Percentiles rank a stretch among this genome's conserved stretches.
These are phyloP conservation scores for Erythrophleum fordii DNA, from an alignment of 306 rosid genomes.

Conservation along the genomic window DNA sequence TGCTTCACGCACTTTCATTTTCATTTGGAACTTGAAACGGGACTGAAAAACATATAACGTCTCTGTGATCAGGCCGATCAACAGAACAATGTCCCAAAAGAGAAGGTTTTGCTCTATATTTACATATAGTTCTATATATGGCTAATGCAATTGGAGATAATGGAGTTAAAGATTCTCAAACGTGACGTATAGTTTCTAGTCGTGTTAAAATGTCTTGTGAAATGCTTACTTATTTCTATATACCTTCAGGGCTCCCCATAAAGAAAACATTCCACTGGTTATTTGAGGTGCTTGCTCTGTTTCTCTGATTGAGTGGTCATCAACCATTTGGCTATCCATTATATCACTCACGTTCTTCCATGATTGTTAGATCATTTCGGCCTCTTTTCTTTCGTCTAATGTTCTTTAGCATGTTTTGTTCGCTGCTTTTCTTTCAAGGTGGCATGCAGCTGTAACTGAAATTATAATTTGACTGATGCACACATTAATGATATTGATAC, in stretches of 20 bases:
- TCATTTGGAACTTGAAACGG: background rate
- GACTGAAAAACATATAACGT: background rate
- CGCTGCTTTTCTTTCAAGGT: conserved; percentile 41
- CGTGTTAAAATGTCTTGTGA: conserved; percentile 28
- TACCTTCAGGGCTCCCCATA: conserved; percentile 24
- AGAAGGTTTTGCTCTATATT: background rate
- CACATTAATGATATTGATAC: conserved; percentile 40
- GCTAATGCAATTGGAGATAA: background rate
- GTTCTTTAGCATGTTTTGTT: conserved; percentile 34
- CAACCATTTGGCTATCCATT: conserved; percentile 35
- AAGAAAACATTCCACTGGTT: conserved; percentile 28
- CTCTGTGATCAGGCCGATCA: conserved; percentile 9
- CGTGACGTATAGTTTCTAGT: conserved; percentile 16
- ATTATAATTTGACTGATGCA: conserved; percentile 33
- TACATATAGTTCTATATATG: background rate
- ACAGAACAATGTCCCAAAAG: conserved; percentile 11
- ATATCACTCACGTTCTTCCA: conserved; percentile 35
- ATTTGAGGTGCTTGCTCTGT: conserved; percentile 3
- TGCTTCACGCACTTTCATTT: background rate
- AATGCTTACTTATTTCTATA: background rate
- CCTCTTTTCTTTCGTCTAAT: conserved; percentile 30
- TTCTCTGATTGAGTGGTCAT: conserved; percentile 12
- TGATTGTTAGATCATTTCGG: conserved; percentile 52
- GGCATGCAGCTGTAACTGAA: conserved; percentile 39
- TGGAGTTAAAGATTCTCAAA: background rate